Percentiles rank a stretch among this genome's conserved stretches.
Conservation (phyloP, 257 asterid genomes). For the Nicotiana knightiana region DNA sequence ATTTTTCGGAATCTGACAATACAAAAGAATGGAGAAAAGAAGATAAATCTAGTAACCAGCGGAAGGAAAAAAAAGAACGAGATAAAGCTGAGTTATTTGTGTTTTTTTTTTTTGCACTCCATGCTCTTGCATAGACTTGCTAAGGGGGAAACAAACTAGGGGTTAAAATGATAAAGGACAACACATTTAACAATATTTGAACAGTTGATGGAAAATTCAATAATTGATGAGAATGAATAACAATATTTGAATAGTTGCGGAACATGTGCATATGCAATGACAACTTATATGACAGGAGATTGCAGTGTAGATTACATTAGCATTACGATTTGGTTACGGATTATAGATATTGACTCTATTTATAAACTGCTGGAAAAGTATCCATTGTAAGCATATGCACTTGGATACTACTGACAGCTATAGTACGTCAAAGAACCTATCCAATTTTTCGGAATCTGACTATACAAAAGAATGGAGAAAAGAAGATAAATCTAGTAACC, state of each 20-base stretch:
- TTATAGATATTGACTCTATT: neutral
- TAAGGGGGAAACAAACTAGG: neutral
- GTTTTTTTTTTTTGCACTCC: too few species aligned
- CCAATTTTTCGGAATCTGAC: neutral
- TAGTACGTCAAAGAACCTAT: neutral
- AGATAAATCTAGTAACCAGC: neutral
- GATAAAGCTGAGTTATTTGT: too few species aligned
- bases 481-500: neutral
- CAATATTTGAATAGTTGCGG: neutral
- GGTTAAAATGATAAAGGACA: neutral
- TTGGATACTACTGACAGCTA: neutral
- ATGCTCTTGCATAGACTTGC: too few species aligned
- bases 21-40: neutral
- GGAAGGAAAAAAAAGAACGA: neutral
- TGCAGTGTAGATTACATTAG: neutral
- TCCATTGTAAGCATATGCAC: neutral
- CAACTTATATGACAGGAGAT: neutral
- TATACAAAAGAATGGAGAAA: too few species aligned
- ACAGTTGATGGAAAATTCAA: neutral
- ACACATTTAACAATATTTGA: too few species aligned
- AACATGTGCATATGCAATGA: neutral
- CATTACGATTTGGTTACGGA: neutral
- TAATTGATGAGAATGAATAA: neutral
- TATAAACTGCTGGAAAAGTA: neutral
- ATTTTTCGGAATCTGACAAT: neutral